Conservation (phyloP, 495 filamentous ascomycete species). For the Pyronema domesticum region DNA sequence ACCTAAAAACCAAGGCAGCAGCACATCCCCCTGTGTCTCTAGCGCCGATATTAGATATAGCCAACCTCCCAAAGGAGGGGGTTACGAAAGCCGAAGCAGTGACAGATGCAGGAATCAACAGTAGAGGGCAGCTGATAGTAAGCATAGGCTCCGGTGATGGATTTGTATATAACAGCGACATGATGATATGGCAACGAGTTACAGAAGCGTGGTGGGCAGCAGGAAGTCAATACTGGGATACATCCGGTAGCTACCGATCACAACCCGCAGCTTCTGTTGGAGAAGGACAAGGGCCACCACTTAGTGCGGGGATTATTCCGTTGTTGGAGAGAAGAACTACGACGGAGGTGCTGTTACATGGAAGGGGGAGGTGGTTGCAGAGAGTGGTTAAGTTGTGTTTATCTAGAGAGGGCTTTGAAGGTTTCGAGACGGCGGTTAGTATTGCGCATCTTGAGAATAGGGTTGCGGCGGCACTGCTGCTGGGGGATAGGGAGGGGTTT, state of each 20-base stretch:
- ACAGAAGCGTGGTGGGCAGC: conserved; percentile 97
- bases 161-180: conserved; percentile 60
- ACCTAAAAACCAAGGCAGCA: conserved; percentile 64
- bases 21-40: conserved; percentile 82
- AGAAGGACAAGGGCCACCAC: conserved; percentile 32
- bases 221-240: conserved; percentile 92
- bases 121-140: conserved; percentile 61
- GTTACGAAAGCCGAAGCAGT: conserved; percentile 74
- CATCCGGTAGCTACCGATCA: conserved; percentile 58
- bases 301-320: conserved; percentile 86
- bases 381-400: conserved; percentile 72
- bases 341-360: conserved; percentile 76
- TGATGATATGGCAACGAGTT: conserved; percentile 88
- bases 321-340: conserved; percentile 88
- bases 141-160: conserved; percentile 86
- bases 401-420: conserved; percentile 74
- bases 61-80: conserved; percentile 48
- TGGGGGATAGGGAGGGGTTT: conserved; percentile 82
- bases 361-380: conserved; percentile 73
- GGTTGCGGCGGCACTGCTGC: conserved; percentile 66
- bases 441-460: conserved; percentile 93
- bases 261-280: conserved; percentile 41
- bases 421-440: conserved; percentile 75
- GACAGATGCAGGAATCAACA: conserved; percentile 79
- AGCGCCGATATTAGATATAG: conserved; percentile 76